Evolutionary conservation across 441 rosid genomes (phyloP).

Genomic region (Dalechampia spathulata): DNA sequence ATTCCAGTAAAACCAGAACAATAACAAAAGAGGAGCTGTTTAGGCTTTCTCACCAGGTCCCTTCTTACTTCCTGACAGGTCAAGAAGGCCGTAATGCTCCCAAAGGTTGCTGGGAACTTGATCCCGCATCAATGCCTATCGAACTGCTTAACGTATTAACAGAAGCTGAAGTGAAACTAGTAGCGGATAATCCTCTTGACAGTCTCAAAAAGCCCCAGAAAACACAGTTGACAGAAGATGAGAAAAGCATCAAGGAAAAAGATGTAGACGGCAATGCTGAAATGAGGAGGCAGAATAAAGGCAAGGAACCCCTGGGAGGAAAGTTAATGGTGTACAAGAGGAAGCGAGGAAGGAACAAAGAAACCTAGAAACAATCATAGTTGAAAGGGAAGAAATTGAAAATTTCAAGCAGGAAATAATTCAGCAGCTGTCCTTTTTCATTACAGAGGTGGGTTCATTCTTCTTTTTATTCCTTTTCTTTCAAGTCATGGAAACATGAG

Average conservation of each 20-base stretch:
- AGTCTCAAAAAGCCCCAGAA: conserved; percentile 8
- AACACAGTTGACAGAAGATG: conserved; percentile 17
- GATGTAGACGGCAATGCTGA: conserved; percentile 5
- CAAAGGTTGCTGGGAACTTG: conserved; percentile 65
- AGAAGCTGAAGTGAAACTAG: conserved; percentile 25
- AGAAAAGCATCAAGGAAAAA: conserved; percentile 12
- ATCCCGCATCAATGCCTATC: conserved; percentile 81
- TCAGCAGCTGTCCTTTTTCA: background rate
- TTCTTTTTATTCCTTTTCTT: conserved; percentile 5
- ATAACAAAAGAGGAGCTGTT: conserved; percentile 78
- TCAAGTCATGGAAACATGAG: conserved; percentile 3
- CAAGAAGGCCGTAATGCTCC: conserved; percentile 62
- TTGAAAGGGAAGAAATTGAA: background rate
- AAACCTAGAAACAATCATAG: background rate
- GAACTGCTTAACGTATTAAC: conserved; percentile 41
- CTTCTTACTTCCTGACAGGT: conserved; percentile 58
- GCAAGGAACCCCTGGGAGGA: conserved; percentile 16
- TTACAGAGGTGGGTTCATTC: conserved; percentile 1
- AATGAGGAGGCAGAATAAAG: conserved; percentile 11
- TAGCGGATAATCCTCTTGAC: conserved; percentile 9
- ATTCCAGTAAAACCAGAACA: conserved; percentile 30
- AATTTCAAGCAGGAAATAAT: conserved; percentile 9
- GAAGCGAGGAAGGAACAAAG: conserved; percentile 13
- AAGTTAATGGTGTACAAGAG: conserved; percentile 28
- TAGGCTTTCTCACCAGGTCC: conserved; percentile 90